Conservation (phyloP, 768 basidiomycete genomes). For the Boletus subcaerulescens region DNA sequence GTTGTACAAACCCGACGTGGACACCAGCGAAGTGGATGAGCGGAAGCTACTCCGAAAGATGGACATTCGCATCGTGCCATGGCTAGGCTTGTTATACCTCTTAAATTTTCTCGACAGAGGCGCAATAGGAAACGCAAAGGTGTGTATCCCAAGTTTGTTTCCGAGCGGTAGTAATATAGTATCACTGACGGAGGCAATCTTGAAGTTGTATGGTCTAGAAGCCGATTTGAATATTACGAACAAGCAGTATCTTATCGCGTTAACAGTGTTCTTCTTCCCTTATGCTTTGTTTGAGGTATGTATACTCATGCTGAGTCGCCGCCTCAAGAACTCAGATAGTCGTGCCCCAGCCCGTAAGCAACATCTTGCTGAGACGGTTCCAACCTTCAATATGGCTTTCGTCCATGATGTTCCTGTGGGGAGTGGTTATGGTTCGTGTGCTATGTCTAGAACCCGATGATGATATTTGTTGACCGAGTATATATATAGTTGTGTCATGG, state of each 20-base stretch:
- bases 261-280: constrained; percentile 76
- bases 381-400: constrained; percentile 66
- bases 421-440: constrained; percentile 37
- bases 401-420: constrained; percentile 42
- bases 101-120: constrained; percentile 66
- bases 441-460: not conserved
- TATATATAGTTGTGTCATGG: constrained; percentile 57
- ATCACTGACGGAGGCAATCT: not conserved
- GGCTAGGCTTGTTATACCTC: constrained; percentile 70
- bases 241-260: constrained; percentile 62
- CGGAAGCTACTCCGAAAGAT: constrained; percentile 54
- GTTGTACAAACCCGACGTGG: constrained; percentile 49
- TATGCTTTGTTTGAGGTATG: constrained; percentile 68
- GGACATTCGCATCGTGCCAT: constrained; percentile 69
- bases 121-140: constrained; percentile 74
- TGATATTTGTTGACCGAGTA: not conserved
- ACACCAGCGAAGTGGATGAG: constrained; percentile 53
- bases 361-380: constrained; percentile 55
- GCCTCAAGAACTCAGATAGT: not conserved
- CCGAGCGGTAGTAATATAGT: too few relatives aligned
- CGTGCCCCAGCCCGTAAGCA: constrained; percentile 52
- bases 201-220: constrained; percentile 58
- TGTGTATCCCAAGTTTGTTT: constrained; percentile 17
- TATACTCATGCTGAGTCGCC: not conserved
- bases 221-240: constrained; percentile 56